Evolutionary conservation across 352 stramenopile genomes (phyloP), one percentile per base, ranked within the genome.

Genomic region (Pythium oligandrum): DNA sequence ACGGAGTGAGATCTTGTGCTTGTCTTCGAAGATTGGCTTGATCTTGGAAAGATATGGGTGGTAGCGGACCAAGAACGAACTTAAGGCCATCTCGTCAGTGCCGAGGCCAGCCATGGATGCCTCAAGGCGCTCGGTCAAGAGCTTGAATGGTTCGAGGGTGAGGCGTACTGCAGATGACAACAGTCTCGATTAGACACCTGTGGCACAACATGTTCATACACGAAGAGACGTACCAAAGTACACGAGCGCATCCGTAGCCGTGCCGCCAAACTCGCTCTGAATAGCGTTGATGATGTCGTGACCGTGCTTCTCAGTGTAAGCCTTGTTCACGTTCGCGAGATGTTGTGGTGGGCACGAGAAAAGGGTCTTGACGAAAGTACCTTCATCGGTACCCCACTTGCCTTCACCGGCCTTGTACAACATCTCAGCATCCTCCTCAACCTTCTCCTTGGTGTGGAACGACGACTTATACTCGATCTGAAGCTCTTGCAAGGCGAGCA

Each of bases 381-480:
- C 72, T 54, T 93, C 82, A 36, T 93, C 78, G 30, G 82, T 93
- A 4, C 82, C 82, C 4, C 88, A 60, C 31, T 78, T 72, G 2
- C 78, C 82, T 59, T 92, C 76, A 1, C 82, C 82, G 40, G 82
- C 73, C 60, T 89, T 92, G 68, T 90, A 92, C 9, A 92, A 73
- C 42, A 67, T 66, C 6, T 69, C 64, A 17, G 77, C 78, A 17
- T 90, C 70, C 38, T 77, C 70, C 45, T 90, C 78, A 4, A 78
- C 82, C 56, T 86, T 83, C 31, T 68, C 66, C 5, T 70, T 68
- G 17, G 75, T 90, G 64, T 92, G 82, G 43, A 90, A 64, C 34
- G 64, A 49, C 34, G 73, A 71, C 51, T 90, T 86, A 60, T 77
- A 92, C 11, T 63, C 55, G 32, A 73, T 42, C 46, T 78, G 63